phyloP scores from a whole-genome alignment of 2,329 filamentous ascomycete species.

The Conoideocrella luteorostrata region DNA sequence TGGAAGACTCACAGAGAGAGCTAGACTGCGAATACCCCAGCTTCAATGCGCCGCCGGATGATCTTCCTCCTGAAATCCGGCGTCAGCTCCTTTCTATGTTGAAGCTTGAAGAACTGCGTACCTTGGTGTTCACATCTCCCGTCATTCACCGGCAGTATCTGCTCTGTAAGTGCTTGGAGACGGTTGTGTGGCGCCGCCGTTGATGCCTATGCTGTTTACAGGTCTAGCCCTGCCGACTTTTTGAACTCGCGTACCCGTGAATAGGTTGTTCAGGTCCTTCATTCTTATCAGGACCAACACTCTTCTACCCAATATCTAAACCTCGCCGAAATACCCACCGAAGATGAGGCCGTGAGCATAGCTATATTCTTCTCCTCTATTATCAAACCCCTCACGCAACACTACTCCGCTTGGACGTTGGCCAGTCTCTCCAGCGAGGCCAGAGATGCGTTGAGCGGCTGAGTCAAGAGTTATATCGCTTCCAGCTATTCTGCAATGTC shows the following conservation, averaged over 20 bases:
- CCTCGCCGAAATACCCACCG: background rate
- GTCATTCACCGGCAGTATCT: slow-evolving; percentile 10
- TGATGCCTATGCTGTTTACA: slow-evolving; percentile 8
- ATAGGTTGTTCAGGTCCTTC: slow-evolving; percentile 2
- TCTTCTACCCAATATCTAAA: background rate
- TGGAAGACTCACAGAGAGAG: no score
- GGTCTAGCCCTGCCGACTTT: background rate
- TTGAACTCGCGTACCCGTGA: background rate
- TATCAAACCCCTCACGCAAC: background rate
- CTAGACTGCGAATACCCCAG: no score
- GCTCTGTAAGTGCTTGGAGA: slow-evolving; percentile 6
- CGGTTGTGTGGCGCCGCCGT: background rate
- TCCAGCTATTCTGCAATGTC: slow-evolving; percentile 11
- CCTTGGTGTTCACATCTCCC: slow-evolving; percentile 10
- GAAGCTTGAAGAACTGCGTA: slow-evolving; percentile 4
- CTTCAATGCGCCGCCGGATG: no score
- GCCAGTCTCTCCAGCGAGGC: slow-evolving; percentile 1
- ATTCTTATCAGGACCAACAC: background rate
- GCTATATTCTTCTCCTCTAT: background rate
- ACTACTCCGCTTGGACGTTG: background rate
- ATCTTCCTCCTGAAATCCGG: slow-evolving; percentile 7
- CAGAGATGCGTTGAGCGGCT: slow-evolving; percentile 1
- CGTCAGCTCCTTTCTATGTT: slow-evolving; percentile 9
- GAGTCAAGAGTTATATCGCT: slow-evolving; percentile 10
- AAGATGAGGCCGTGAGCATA: slow-evolving; percentile 5